Conservation (phyloP, 1,139 yeast species). For the Candida tetrigidarum region DNA sequence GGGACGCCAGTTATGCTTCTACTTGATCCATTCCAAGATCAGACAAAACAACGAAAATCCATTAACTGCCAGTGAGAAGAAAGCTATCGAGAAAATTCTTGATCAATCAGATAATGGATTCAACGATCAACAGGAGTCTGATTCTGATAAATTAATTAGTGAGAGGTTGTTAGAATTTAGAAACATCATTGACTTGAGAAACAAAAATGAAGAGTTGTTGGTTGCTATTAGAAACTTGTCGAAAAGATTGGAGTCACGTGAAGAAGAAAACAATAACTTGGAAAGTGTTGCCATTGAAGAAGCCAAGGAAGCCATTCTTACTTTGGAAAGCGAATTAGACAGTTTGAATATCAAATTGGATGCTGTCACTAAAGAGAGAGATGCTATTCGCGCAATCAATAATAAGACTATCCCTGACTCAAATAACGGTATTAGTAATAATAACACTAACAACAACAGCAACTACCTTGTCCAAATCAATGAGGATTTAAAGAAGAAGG, state of each 20-base stretch:
- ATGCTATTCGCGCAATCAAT: slow-evolving; percentile 54
- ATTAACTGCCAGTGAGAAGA: slow-evolving; percentile 58
- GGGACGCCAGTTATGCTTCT: slow-evolving; percentile 76
- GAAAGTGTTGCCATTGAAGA: slow-evolving; percentile 69
- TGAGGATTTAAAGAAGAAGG: slow-evolving; percentile 31
- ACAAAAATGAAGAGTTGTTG: slow-evolving; percentile 73
- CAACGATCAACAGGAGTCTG: slow-evolving; percentile 49
- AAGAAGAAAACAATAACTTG: slow-evolving; percentile 43
- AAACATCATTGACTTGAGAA: slow-evolving; percentile 67
- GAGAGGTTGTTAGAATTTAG: slow-evolving; percentile 75
- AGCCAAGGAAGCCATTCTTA: slow-evolving; percentile 75
- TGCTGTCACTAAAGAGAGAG: slow-evolving; percentile 65
- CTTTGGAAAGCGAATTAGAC: slow-evolving; percentile 65
- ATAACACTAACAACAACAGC: slow-evolving; percentile 19
- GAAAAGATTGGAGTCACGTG: slow-evolving; percentile 61
- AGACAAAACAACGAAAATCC: slow-evolving; percentile 58
- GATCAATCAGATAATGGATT: slow-evolving; percentile 33
- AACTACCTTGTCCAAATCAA: slow-evolving; percentile 33
- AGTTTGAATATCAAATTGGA: slow-evolving; percentile 52
- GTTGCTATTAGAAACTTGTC: slow-evolving; percentile 72
- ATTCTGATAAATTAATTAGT: slow-evolving; percentile 72
- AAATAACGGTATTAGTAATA: slow-evolving; percentile 22
- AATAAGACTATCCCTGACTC: slow-evolving; percentile 16
- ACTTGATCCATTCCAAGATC: slow-evolving; percentile 68
- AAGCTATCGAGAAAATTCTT: slow-evolving; percentile 51